Conservation (phyloP, 257 asterid species). For the Nicotiana sylvestris region DNA sequence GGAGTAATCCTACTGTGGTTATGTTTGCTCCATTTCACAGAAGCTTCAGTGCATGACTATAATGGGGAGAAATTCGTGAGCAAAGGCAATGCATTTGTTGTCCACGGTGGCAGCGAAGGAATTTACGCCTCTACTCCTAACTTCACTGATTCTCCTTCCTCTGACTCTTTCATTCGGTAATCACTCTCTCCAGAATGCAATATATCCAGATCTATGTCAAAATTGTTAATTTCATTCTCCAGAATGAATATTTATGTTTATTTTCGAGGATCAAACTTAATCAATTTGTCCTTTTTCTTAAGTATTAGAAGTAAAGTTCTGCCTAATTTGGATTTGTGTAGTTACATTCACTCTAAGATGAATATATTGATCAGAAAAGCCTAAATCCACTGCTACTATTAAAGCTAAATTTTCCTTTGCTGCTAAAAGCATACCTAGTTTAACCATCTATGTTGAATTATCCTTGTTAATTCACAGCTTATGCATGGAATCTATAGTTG, state of each 20-base stretch:
- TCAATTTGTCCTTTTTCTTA: too few relatives aligned
- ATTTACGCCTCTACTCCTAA: conserved; percentile 67
- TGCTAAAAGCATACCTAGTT: not conserved
- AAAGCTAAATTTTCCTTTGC: not conserved
- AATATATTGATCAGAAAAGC: not conserved
- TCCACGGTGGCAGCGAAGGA: conserved; percentile 97
- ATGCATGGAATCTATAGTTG: not conserved
- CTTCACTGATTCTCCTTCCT: conserved; percentile 42
- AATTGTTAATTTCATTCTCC: too few relatives aligned
- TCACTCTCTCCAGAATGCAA: not conserved
- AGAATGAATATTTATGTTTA: too few relatives aligned
- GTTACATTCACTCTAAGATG: not conserved
- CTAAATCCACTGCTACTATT: not conserved
- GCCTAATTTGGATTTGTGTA: not conserved
- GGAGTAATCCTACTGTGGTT: conserved; percentile 1
- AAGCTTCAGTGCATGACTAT: conserved; percentile 85
- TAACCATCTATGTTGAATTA: not conserved
- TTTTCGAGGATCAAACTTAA: not conserved
- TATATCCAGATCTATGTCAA: not conserved
- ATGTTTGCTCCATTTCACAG: conserved; percentile 23
- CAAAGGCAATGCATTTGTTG: conserved; percentile 86
- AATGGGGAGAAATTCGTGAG: conserved; percentile 44
- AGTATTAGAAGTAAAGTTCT: not conserved
- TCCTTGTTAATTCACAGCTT: not conserved
- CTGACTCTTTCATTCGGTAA: conserved; percentile 78